Evolutionary conservation across 2,329 filamentous ascomycete genomes (phyloP).

Genomic region (Hymenoscyphus fraxineus): DNA sequence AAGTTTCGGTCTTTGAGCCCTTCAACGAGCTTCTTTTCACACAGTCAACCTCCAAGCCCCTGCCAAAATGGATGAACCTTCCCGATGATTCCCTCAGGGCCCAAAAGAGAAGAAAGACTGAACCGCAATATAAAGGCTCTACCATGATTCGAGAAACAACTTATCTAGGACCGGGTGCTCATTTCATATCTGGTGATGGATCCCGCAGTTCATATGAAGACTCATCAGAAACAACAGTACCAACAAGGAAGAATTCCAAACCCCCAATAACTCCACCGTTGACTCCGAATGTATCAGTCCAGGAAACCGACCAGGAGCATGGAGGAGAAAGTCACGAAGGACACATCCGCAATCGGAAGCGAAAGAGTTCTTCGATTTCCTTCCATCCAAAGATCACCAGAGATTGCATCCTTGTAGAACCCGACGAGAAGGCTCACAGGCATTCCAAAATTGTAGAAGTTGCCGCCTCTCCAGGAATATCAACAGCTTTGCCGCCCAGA

Average conservation of each 20-base stretch:
- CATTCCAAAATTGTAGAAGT: not conserved
- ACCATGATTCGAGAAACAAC: not conserved
- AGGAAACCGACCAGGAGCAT: not conserved
- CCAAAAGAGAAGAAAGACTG: constrained; percentile 6
- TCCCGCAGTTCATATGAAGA: constrained; percentile 1
- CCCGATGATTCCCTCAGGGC: constrained; percentile 27
- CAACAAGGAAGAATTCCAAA: not conserved
- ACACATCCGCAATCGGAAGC: not conserved
- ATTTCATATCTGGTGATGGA: not conserved
- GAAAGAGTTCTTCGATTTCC: constrained; percentile 7
- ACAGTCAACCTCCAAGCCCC: constrained; percentile 48
- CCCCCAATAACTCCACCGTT: not conserved
- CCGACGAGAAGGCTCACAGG: not conserved
- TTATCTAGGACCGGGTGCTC: not conserved
- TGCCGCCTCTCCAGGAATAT: not conserved
- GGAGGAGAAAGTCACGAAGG: not conserved
- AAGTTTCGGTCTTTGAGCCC: constrained; percentile 49
- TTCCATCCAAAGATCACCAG: constrained; percentile 10
- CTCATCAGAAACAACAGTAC: not conserved
- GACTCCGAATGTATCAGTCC: not conserved
- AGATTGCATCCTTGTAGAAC: constrained; percentile 3
- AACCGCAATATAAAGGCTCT: not conserved
- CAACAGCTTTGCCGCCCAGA: constrained; percentile 12
- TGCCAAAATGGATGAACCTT: constrained; percentile 41
- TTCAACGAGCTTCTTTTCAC: constrained; percentile 45